Percentiles rank a stretch among this genome's conserved stretches.
Conservation (phyloP, 768 basidiomycete species). For the Mycena vulgaris region DNA sequence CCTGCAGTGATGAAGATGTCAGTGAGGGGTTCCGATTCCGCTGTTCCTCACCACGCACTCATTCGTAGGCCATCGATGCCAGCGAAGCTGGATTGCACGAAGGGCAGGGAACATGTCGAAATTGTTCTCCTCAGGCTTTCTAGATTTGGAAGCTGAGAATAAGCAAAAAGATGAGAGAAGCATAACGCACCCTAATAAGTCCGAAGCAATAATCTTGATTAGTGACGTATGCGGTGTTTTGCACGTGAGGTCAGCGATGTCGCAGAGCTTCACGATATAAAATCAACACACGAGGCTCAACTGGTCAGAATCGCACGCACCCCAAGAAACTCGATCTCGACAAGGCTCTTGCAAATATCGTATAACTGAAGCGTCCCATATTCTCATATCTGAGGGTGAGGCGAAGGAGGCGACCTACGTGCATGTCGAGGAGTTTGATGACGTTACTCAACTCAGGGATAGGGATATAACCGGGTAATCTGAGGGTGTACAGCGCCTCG, state of each 20-base stretch:
- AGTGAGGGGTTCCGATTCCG: too few relatives aligned
- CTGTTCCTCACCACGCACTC: not conserved
- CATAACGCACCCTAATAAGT: not conserved
- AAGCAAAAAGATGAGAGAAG: not conserved
- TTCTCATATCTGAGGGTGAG: not conserved
- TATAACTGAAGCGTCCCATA: not conserved
- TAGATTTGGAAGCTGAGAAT: too few relatives aligned
- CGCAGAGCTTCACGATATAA: not conserved
- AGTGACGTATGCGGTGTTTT: not conserved
- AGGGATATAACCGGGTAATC: too few relatives aligned
- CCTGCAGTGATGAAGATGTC: not conserved
- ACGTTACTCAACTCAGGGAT: not conserved
- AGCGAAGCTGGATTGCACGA: not conserved
- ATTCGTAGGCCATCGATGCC: slow-evolving; percentile 1
- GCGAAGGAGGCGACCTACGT: not conserved
- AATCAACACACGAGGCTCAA: too few relatives aligned
- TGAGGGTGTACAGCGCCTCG: too few relatives aligned
- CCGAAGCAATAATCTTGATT: not conserved
- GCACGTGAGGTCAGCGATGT: not conserved
- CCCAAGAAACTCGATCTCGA: not conserved
- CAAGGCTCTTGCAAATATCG: not conserved
- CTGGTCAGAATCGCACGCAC: not conserved
- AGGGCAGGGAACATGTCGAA: too few relatives aligned
- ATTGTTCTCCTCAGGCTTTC: too few relatives aligned
- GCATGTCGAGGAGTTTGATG: not conserved